Evolutionary conservation across 202 grass and related monocot species (phyloP).

Genomic region (Hordeum pubiflorum): DNA sequence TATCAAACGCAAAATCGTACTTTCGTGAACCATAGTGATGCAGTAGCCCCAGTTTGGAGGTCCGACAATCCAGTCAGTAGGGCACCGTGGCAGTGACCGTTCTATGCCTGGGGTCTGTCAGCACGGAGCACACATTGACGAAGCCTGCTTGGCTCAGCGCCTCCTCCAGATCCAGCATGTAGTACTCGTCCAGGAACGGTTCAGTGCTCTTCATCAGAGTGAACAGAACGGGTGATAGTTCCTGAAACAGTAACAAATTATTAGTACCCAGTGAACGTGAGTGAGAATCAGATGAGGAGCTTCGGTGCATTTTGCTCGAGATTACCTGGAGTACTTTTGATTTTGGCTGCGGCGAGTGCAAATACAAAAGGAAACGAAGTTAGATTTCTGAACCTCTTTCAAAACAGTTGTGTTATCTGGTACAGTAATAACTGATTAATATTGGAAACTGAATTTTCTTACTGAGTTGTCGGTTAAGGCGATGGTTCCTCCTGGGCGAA

Average conservation of each 20-base stretch:
- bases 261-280: background rate
- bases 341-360: conserved; percentile 43
- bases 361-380: conserved; percentile 9
- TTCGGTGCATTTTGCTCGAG: background rate
- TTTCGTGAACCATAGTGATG: background rate
- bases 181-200: conserved; percentile 81
- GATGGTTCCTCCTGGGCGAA: conserved; percentile 64
- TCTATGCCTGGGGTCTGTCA: conserved; percentile 75
- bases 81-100: conserved; percentile 79
- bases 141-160: conserved; percentile 46
- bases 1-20: background rate
- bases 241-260: conserved; percentile 28
- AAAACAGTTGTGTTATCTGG: background rate
- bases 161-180: conserved; percentile 73
- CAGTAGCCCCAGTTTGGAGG: background rate
- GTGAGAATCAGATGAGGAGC: background rate
- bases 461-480: conserved; percentile 80
- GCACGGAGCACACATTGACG: conserved; percentile 48
- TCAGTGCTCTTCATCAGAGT: conserved; percentile 83
- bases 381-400: background rate
- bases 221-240: conserved; percentile 72
- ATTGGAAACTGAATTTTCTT: background rate
- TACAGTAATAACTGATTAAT: background rate
- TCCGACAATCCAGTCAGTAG: background rate
- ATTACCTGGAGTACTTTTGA: conserved; percentile 82